These are phyloP conservation scores for Claviceps africana DNA, from an alignment of 2,329 filamentous ascomycete species.

Conservation along the genomic window DNA sequence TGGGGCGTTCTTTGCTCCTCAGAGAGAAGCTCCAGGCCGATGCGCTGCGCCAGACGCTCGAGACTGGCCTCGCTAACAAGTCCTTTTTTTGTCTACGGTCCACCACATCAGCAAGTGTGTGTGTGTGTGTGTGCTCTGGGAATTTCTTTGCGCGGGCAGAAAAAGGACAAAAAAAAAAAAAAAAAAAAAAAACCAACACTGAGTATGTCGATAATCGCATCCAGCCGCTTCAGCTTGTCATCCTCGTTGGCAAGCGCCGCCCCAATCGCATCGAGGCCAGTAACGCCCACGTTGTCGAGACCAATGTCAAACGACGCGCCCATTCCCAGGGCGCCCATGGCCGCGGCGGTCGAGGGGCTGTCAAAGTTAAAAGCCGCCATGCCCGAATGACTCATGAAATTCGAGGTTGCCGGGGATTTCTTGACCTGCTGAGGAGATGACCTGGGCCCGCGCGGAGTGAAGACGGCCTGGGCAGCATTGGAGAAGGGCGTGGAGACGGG, in stretches of 20 bases:
- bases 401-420: slow-evolving; percentile 45
- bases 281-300: slow-evolving; percentile 36
- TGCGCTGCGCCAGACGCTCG: slow-evolving; percentile 52
- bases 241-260: slow-evolving; percentile 33
- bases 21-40: slow-evolving; percentile 52
- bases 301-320: slow-evolving; percentile 35
- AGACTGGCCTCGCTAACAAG: slow-evolving; percentile 61
- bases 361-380: slow-evolving; percentile 43
- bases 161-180: neutral
- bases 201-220: slow-evolving; percentile 35
- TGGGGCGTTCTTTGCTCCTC: slow-evolving; percentile 35
- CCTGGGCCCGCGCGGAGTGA: slow-evolving; percentile 42
- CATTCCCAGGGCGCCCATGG: slow-evolving; percentile 43
- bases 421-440: slow-evolving; percentile 52
- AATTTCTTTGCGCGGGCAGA: no score
- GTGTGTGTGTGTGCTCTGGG: no score
- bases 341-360: slow-evolving; percentile 48
- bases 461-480: slow-evolving; percentile 39
- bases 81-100: slow-evolving; percentile 34
- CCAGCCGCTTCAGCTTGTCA: slow-evolving; percentile 40
- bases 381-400: slow-evolving; percentile 31
- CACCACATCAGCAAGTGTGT: no score
- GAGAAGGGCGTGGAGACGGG: slow-evolving; percentile 56
- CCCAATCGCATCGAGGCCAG: slow-evolving; percentile 28
- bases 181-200: slow-evolving; percentile 23